Conservation (phyloP, 176 grass and related monocot genomes). For the Elaeis guineensis region DNA sequence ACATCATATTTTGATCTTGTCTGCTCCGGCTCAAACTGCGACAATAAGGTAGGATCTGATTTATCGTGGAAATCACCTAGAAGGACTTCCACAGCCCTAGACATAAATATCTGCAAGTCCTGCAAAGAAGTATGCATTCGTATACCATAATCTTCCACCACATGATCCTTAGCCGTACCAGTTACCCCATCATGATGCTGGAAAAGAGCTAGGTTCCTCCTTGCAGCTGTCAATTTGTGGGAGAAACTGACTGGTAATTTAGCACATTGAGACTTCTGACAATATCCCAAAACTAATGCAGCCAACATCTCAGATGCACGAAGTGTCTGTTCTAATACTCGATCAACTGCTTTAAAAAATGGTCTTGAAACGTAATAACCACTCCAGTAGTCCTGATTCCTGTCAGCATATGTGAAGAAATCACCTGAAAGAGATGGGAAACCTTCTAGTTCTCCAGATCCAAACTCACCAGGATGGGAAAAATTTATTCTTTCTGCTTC, state of each 20-base stretch:
- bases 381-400: conserved; percentile 96
- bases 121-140: conserved; percentile 96
- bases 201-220: conserved; percentile 95
- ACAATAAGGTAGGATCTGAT: conserved; percentile 67
- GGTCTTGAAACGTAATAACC: conserved; percentile 96
- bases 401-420: conserved; percentile 97
- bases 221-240: conserved; percentile 92
- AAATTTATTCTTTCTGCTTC: conserved; percentile 90
- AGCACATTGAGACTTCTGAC: conserved; percentile 73
- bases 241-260: conserved; percentile 70
- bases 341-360: conserved; percentile 95
- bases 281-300: conserved; percentile 91
- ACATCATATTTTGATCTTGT: conserved; percentile 85
- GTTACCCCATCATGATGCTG: conserved; percentile 99
- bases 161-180: conserved; percentile 95
- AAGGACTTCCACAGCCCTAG: conserved; percentile 72
- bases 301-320: conserved; percentile 79
- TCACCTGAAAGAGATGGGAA: conserved; percentile 97
- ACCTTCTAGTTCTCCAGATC: conserved; percentile 71
- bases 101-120: conserved; percentile 88
- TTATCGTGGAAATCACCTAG: conserved; percentile 76
- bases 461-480: conserved; percentile 61
- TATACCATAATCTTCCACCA: conserved; percentile 79
- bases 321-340: conserved; percentile 86
- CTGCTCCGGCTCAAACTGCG: conserved; percentile 72